These are phyloP conservation scores for Xylaria venustula DNA, from an alignment of 495 filamentous ascomycete genomes.

Conservation along the genomic window DNA sequence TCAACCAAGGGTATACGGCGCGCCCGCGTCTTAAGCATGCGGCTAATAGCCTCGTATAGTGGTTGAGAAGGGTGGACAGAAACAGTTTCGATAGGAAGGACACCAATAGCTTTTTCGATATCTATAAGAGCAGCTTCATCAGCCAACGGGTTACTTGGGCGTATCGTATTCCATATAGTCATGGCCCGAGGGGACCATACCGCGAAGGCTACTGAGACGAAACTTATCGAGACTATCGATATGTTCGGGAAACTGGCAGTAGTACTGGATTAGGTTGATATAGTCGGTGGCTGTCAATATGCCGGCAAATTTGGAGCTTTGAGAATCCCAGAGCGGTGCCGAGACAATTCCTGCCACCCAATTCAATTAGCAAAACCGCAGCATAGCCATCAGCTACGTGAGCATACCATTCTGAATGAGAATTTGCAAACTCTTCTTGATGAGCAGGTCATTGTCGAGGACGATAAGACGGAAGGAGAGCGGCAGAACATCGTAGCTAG, in stretches of 20 bases:
- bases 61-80: constrained; percentile 87
- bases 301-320: constrained; percentile 88
- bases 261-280: constrained; percentile 99
- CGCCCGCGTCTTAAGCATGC: constrained; percentile 90
- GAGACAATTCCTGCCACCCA: constrained; percentile 82
- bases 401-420: constrained; percentile 89
- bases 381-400: not conserved
- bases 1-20: constrained; percentile 93
- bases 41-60: constrained; percentile 91
- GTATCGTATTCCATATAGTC: not conserved
- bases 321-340: constrained; percentile 95
- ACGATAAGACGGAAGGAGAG: constrained; percentile 95
- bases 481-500: constrained; percentile 97
- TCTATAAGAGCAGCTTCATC: constrained; percentile 51
- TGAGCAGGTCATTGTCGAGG: constrained; percentile 89
- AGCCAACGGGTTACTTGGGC: not conserved
- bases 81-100: constrained; percentile 88
- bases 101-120: constrained; percentile 90
- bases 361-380: constrained; percentile 13
- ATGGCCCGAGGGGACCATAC: constrained; percentile 47
- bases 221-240: constrained; percentile 91
- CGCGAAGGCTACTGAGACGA: constrained; percentile 86
- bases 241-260: constrained; percentile 94
- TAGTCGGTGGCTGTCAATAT: constrained; percentile 95
- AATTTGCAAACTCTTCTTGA: constrained; percentile 95